A percentile compares a stretch with the other conserved stretches of the same genome.
phyloP scores from a whole-genome alignment of 306 rosid genomes.

The Vachellia collinsii region DNA sequence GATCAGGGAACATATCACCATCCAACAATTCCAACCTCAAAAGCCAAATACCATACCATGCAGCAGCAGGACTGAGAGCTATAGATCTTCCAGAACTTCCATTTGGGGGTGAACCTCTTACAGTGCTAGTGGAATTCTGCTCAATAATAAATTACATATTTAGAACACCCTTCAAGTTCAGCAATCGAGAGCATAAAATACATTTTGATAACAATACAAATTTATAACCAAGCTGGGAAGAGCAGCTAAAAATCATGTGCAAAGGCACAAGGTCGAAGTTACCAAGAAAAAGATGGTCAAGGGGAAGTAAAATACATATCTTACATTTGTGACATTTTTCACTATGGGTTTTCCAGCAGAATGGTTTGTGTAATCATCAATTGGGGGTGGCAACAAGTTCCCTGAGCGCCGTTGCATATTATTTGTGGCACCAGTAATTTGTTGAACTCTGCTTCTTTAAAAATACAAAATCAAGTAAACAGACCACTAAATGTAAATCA shows the following conservation, averaged over 20 bases:
- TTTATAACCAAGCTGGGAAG: background rate
- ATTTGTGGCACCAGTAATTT: constrained; percentile 75
- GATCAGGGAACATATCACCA: constrained; percentile 17
- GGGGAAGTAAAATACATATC: constrained; percentile 31
- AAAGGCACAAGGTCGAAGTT: constrained; percentile 7
- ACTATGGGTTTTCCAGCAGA: constrained; percentile 65
- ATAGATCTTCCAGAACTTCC: constrained; percentile 71
- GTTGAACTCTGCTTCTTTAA: constrained; percentile 94
- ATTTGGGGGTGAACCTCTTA: constrained; percentile 80
- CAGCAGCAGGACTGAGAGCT: constrained; percentile 76
- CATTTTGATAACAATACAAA: constrained; percentile 5
- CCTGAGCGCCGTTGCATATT: constrained; percentile 82
- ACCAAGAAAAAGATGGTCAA: background rate
- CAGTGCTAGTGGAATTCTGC: constrained; percentile 59
- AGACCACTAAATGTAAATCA: constrained; percentile 40
- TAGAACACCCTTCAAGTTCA: constrained; percentile 20
- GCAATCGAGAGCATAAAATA: constrained; percentile 11
- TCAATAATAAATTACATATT: constrained; percentile 30
- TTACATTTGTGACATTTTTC: constrained; percentile 73
- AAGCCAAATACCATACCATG: constrained; percentile 63
- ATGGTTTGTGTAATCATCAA: constrained; percentile 62
- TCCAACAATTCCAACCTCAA: constrained; percentile 28
- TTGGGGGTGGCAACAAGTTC: constrained; percentile 77
- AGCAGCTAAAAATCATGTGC: constrained; percentile 17
- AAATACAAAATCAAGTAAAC: constrained; percentile 49